phyloP scores from a whole-genome alignment of 208 protist genomes.

The Leishmania tarentolae region DNA sequence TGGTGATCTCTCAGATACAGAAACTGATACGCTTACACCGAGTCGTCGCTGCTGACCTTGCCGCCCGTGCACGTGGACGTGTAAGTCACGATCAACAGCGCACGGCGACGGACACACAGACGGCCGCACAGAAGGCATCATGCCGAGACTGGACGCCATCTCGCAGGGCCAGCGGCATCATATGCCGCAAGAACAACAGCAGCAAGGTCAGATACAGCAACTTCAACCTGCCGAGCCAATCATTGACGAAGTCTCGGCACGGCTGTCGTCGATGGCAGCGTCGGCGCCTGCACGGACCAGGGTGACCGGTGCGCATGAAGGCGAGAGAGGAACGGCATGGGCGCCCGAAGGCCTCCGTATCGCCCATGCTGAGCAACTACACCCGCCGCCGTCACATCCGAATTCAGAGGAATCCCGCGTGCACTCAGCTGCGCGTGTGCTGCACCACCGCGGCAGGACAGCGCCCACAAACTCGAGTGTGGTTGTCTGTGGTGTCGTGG shows the following conservation, averaged over 20 bases:
- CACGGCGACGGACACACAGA: background rate
- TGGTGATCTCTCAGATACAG: too few species aligned
- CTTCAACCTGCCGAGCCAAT: background rate
- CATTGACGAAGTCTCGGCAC: background rate
- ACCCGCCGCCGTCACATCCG: background rate
- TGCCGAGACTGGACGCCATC: conserved; percentile 8
- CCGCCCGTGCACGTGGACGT: background rate
- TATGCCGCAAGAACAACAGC: background rate
- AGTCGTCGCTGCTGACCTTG: background rate
- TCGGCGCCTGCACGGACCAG: background rate
- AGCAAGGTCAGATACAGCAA: background rate
- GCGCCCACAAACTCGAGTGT: background rate
- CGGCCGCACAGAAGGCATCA: background rate
- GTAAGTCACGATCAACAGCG: background rate
- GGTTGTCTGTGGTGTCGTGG: background rate
- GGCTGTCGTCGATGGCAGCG: background rate
- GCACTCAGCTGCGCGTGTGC: background rate
- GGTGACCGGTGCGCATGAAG: background rate
- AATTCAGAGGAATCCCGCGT: background rate
- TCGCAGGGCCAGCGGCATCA: background rate
- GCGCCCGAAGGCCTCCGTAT: background rate
- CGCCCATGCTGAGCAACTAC: background rate
- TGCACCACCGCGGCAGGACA: background rate
- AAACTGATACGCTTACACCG: too few species aligned
- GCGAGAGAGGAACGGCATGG: background rate